phyloP scores from a whole-genome alignment of 768 basidiomycete genomes.

The Serendipita sp. region DNA sequence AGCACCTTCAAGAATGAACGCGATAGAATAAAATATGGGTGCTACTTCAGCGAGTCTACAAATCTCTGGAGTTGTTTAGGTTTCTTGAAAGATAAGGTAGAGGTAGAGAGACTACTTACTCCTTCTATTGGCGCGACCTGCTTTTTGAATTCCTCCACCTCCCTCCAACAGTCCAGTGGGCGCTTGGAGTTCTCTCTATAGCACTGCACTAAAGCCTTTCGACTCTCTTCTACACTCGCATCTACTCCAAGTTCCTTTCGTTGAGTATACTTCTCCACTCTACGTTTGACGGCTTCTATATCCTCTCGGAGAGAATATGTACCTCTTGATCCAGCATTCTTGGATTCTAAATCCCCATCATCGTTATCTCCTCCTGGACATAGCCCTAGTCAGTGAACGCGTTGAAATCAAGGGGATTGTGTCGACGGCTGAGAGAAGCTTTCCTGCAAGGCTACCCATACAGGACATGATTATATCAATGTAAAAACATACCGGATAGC shows the following conservation, averaged over 20 bases:
- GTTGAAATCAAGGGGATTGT: too few relatives aligned
- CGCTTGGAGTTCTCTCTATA: not conserved
- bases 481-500: not conserved
- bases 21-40: too few relatives aligned
- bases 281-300: conserved; percentile 2
- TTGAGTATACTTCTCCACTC: conserved; percentile 7
- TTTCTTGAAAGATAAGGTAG: not conserved
- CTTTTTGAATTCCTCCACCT: conserved; percentile 1
- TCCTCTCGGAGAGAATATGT: not conserved
- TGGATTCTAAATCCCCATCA: not conserved
- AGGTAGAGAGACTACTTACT: not conserved
- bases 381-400: too few relatives aligned
- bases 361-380: not conserved
- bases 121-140: not conserved
- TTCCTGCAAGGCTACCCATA: not conserved
- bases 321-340: not conserved
- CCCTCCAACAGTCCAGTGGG: not conserved
- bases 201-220: not conserved
- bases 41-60: conserved; percentile 9
- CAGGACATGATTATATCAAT: not conserved
- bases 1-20: too few relatives aligned
- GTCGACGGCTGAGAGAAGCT: too few relatives aligned
- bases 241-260: not conserved
- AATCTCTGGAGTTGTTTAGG: not conserved
- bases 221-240: not conserved